Evolutionary conservation across 768 basidiomycete species (phyloP).

Genomic region (Lanmaoa pseudosensibilis): DNA sequence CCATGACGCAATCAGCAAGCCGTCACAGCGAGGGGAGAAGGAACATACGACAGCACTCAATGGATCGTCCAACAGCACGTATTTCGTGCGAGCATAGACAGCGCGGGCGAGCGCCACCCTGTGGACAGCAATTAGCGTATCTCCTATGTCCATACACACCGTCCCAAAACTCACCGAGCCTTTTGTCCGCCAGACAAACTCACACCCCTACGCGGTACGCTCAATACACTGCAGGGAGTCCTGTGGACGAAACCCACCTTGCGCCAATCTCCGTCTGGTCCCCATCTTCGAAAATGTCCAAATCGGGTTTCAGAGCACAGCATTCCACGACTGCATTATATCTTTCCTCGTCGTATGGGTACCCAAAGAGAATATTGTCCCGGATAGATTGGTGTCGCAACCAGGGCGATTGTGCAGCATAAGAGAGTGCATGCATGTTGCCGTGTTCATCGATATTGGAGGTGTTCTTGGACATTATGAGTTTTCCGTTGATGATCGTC

Average conservation of each 20-base stretch:
- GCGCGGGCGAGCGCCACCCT: conserved; percentile 83
- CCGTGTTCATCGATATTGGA: conserved; percentile 60
- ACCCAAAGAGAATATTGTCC: conserved; percentile 81
- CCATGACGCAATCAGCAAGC: neutral
- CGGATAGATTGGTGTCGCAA: conserved; percentile 70
- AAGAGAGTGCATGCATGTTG: conserved; percentile 62
- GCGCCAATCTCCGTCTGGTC: conserved; percentile 84
- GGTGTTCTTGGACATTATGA: conserved; percentile 46
- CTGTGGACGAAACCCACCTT: conserved; percentile 34
- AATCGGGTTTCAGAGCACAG: conserved; percentile 79
- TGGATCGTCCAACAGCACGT: conserved; percentile 78
- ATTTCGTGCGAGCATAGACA: conserved; percentile 69
- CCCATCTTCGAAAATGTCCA: conserved; percentile 84
- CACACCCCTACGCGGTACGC: conserved; percentile 49
- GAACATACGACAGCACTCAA: conserved; percentile 73
- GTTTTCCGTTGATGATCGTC: conserved; percentile 35
- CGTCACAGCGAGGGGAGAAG: neutral
- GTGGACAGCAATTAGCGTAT: conserved; percentile 3
- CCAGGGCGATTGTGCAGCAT: conserved; percentile 74
- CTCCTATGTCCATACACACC: neutral
- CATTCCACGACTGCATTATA: conserved; percentile 78
- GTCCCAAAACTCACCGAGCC: conserved; percentile 51
- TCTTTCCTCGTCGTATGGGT: conserved; percentile 64
- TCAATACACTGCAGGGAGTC: neutral
- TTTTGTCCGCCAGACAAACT: conserved; percentile 83